These are phyloP conservation scores for Selenicereus undatus DNA, from an alignment of 148 eudicot genomes.

Conservation along the genomic window DNA sequence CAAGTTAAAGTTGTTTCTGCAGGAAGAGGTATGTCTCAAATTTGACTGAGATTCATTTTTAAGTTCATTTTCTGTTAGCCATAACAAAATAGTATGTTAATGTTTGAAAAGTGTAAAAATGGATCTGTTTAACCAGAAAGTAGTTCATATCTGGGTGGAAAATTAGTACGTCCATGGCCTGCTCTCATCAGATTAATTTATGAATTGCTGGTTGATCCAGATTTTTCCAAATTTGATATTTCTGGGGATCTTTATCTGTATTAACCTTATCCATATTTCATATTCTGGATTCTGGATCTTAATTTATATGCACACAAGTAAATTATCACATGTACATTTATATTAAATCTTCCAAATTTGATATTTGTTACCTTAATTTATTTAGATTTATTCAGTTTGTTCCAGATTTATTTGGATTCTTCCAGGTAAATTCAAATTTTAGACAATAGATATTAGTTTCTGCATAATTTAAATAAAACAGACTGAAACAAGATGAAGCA, in stretches of 20 bases:
- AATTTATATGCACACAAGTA: not conserved
- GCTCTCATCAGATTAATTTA: too few relatives aligned
- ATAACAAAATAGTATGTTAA: not conserved
- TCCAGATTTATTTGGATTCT: not conserved
- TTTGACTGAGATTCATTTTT: conserved; percentile 6
- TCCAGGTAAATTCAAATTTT: too few relatives aligned
- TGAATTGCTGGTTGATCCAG: too few relatives aligned
- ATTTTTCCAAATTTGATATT: too few relatives aligned
- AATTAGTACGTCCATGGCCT: too few relatives aligned
- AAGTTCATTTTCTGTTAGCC: not conserved
- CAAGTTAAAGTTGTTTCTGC: conserved; percentile 61
- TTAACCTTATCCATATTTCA: not conserved
- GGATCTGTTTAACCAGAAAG: not conserved
- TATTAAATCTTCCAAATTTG: not conserved
- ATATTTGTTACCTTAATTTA: not conserved
- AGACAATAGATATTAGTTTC: not conserved
- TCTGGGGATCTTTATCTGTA: too few relatives aligned
- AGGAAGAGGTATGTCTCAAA: conserved; percentile 71
- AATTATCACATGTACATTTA: too few relatives aligned
- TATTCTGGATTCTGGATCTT: not conserved
- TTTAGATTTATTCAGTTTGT: not conserved
- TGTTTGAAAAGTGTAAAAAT: not conserved
- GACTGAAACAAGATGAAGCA: too few relatives aligned
- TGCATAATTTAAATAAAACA: too few relatives aligned
- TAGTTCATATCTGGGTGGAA: not conserved